Conservation (phyloP, 2,329 filamentous ascomycete species). For the Didymella pinodella region DNA sequence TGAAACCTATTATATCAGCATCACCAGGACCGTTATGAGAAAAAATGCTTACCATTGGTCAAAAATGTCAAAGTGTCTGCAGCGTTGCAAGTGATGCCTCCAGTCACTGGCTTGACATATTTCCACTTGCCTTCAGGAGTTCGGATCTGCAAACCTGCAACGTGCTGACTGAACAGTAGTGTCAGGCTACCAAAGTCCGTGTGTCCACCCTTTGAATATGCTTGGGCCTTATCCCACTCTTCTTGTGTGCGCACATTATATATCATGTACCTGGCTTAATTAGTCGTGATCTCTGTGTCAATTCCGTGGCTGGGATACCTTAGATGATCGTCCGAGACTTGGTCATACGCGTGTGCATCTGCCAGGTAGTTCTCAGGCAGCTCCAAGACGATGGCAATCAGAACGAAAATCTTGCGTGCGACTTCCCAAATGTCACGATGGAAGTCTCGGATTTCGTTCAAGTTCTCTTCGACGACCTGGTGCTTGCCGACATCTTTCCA, state of each 20-base stretch:
- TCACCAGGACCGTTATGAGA: not conserved
- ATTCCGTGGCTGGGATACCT: not conserved
- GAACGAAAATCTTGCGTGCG: constrained; percentile 58
- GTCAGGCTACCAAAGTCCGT: constrained; percentile 66
- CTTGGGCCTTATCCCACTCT: constrained; percentile 49
- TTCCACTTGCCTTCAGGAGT: constrained; percentile 48
- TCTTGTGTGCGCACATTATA: constrained; percentile 29
- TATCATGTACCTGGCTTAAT: constrained; percentile 25
- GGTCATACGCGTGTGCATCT: constrained; percentile 27
- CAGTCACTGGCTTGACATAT: constrained; percentile 50
- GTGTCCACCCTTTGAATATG: constrained; percentile 55
- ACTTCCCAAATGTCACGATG: constrained; percentile 42
- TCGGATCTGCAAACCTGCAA: constrained; percentile 63
- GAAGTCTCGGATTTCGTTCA: constrained; percentile 23
- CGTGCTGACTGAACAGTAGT: constrained; percentile 65
- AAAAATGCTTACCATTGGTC: constrained; percentile 39
- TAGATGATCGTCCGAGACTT: constrained; percentile 27
- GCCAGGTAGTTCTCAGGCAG: constrained; percentile 29
- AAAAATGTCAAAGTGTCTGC: constrained; percentile 50
- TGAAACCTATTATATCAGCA: constrained; percentile 38
- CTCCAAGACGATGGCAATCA: constrained; percentile 29
- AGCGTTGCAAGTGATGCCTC: constrained; percentile 51
- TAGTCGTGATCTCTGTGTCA: not conserved
- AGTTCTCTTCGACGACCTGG: constrained; percentile 21
- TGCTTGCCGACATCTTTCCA: constrained; percentile 23